Base-by-base conservation (phyloP, 1,284 basidiomycete genomes). In the Fomitopsis schrenkii region DNA sequence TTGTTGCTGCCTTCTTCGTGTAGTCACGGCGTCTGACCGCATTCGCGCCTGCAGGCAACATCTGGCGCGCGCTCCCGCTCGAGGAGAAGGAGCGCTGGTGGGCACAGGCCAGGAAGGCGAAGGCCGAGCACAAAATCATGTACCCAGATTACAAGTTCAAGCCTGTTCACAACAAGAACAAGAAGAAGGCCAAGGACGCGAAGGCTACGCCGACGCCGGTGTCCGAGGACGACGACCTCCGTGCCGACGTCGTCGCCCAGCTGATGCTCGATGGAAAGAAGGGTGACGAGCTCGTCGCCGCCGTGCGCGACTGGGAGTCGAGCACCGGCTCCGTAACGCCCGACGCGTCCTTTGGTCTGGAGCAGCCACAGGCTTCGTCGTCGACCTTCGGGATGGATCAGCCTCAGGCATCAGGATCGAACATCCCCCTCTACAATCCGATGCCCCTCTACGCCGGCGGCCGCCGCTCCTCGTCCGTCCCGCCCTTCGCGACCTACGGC, bases 111-210 rank as follows among this genome's bases (percentile, higher is more conserved):
- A 86, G 86, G 67, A 78, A 81, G 55, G 87, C 83, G 33, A 91
- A 91, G 74, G 83, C 82, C 0, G 83, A 84, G 36, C 89, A 91
- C 73, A 82, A 85, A 62, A 74, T 76, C 45, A 77, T 75, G 61
- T 87, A 88, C 70, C 89, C 89, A 2, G 80, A 86, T 65, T 91
- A 91, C 67, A 84, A 84, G 45, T 91, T 89, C 80, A 78, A 80
- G 45, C 88, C 89, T 0, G 84, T 77, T 36, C 89, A 88, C 77
- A 84, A 83, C 70, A 86, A 86, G 74, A 76, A 76, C 26, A 82
- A 82, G 65, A 73, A 72, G 66, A 70, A 70, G 60, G 65, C 64
- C 1, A 68, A 66, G 36, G 38, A 79, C 75, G 44, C 55, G 61
- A 64, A 66, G 41, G 71, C 71, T 67, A 52, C 61, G 30, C 64